Conservation (phyloP, 192 early-diverging fungal species). For the Phycomyces nitens region DNA sequence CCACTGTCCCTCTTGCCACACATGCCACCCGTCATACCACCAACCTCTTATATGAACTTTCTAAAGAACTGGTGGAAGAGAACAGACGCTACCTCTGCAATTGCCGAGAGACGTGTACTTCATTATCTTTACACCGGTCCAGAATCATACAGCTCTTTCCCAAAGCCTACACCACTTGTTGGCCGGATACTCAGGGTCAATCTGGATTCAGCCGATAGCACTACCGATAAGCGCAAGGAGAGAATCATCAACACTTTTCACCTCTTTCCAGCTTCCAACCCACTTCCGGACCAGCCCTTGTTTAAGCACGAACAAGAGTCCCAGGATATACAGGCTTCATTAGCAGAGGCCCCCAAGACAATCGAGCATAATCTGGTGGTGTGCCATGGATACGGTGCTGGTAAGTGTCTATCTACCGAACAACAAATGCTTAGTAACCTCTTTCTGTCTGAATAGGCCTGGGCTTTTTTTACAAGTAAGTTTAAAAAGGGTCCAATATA, state of each 20-base stretch:
- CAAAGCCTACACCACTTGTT: constrained; percentile 9
- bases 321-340: constrained; percentile 20
- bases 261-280: constrained; percentile 6
- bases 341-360: constrained; percentile 18
- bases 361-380: constrained; percentile 59
- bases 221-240: not conserved
- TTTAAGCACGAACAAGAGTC: constrained; percentile 30
- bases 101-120: constrained; percentile 58
- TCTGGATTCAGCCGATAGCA: not conserved
- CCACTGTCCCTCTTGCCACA: not conserved
- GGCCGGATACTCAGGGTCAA: not conserved
- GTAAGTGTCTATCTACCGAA: constrained; percentile 18
- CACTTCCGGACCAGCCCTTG: constrained; percentile 24
- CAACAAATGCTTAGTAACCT: not conserved
- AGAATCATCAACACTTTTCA: not conserved
- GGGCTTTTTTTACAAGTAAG: constrained; percentile 66
- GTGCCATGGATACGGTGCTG: constrained; percentile 79
- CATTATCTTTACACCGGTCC: constrained; percentile 50
- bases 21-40: constrained; percentile 34
- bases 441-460: constrained; percentile 28
- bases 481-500: not conserved
- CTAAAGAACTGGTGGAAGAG: constrained; percentile 39
- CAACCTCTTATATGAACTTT: constrained; percentile 36
- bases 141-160: constrained; percentile 29
- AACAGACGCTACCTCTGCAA: constrained; percentile 39